Evolutionary conservation across 306 rosid species (phyloP), one percentile per base, ranked within the genome.

Genomic region (Prunus mira): DNA sequence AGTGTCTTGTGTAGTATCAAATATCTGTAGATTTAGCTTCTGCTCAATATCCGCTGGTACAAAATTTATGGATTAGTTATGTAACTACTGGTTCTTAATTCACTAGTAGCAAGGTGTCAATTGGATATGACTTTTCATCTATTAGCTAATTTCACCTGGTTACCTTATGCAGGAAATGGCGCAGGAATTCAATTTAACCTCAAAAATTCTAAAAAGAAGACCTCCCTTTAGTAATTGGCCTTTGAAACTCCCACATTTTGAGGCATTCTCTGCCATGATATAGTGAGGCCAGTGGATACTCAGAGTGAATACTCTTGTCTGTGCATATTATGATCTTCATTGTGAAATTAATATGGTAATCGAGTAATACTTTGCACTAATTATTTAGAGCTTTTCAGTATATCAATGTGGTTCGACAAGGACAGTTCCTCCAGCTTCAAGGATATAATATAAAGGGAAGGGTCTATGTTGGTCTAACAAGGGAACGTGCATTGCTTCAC

Each of bases 201-300:
- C 92, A 22, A 86, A 86, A 72, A 0, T 52, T 76, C 75, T 95
- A 45, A 92, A 91, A 84, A 81, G 77, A 64, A 88, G 75, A 50
- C 84, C 69, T 13, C 81, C 89, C 67, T 90, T 94, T 78, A 71
- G 82, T 79, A 82, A 87, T 60, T 91, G 97, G 97, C 84, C 83
- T 47, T 41, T 57, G 71, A 90, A 95, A 86, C 93, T 88, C 12
- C 76, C 62, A 57, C 84, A 83, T 43, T 88, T 80, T 56, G 96
- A 87, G 84, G 75, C 83, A 76, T 90, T 90, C 65, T 72, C 84
- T 43, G 63, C 82, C 65, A 49, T 60, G 57, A 75, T 72, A 54
- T 65, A 57, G 71, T 51, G n/a, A 74, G 79, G 78, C 45, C 5
- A 25, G 69, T 30, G 34, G 54, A 67, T 11, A 47, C 43, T 38